These are phyloP conservation scores for Fusarium camptoceras DNA, from an alignment of 2,329 filamentous ascomycete genomes.

Conservation along the genomic window DNA sequence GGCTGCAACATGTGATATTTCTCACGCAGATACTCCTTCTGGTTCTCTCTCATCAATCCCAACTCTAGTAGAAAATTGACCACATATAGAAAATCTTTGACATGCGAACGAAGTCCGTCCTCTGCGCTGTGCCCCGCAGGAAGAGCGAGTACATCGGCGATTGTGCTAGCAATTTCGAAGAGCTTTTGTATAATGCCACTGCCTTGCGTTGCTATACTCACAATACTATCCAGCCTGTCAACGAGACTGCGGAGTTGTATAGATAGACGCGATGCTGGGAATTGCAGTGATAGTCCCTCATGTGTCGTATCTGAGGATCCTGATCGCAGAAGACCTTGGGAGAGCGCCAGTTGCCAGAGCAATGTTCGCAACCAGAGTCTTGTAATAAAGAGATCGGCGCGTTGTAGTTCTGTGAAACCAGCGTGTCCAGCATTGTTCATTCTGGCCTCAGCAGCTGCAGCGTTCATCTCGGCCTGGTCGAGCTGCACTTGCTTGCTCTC, in stretches of 20 bases:
- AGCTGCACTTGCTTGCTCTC: slow-evolving; percentile 56
- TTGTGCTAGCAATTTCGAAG: slow-evolving; percentile 70
- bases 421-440: slow-evolving; percentile 44
- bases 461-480: slow-evolving; percentile 52
- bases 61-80: slow-evolving; percentile 63
- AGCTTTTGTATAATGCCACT: slow-evolving; percentile 68
- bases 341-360: slow-evolving; percentile 57
- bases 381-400: slow-evolving; percentile 56
- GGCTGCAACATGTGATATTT: slow-evolving; percentile 53
- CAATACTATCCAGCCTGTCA: slow-evolving; percentile 50
- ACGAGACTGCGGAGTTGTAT: slow-evolving; percentile 55
- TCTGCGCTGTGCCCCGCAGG: slow-evolving; percentile 55
- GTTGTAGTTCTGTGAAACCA: slow-evolving; percentile 54
- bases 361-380: slow-evolving; percentile 57
- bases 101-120: slow-evolving; percentile 59
- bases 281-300: slow-evolving; percentile 55
- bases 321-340: slow-evolving; percentile 53
- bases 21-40: slow-evolving; percentile 56
- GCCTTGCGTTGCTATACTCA: slow-evolving; percentile 66
- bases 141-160: slow-evolving; percentile 68
- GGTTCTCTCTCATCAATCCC: slow-evolving; percentile 59
- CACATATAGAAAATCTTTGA: slow-evolving; percentile 66
- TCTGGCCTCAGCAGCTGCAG: slow-evolving; percentile 45
- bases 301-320: slow-evolving; percentile 49
- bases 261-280: slow-evolving; percentile 55